phyloP scores from a whole-genome alignment of 257 asterid genomes.

The Craterostigma plantagineum region DNA sequence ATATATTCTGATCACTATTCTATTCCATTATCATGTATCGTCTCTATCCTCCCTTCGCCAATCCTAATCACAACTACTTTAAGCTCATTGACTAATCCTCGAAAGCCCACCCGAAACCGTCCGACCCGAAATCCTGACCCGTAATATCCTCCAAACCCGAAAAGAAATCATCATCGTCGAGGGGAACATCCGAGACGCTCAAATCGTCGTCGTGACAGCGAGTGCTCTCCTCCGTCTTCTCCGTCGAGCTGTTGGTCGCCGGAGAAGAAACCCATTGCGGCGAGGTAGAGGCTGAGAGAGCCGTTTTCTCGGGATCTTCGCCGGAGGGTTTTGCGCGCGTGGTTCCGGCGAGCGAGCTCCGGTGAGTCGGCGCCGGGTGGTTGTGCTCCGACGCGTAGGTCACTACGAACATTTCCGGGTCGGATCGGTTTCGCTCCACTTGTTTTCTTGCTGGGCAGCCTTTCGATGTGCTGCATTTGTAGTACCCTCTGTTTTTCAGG shows the following conservation, averaged over 20 bases:
- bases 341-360: conserved; percentile 85
- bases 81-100: too few species aligned
- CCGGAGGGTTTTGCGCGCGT: conserved; percentile 39
- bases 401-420: conserved; percentile 78
- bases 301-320: conserved; percentile 22
- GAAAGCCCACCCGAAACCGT: too few species aligned
- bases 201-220: conserved; percentile 24
- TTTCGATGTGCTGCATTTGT: conserved; percentile 87
- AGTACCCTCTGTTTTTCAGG: conserved; percentile 58
- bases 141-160: conserved; percentile 61
- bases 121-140: background rate
- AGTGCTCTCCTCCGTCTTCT: conserved; percentile 22
- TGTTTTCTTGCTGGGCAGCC: conserved; percentile 87
- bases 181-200: conserved; percentile 20
- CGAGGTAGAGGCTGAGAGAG: conserved; percentile 20
- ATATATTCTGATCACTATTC: too few species aligned
- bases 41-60: too few species aligned
- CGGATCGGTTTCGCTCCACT: conserved; percentile 93
- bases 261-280: conserved; percentile 1
- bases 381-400: conserved; percentile 85
- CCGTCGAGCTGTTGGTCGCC: conserved; percentile 18
- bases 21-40: too few species aligned
- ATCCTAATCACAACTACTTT: too few species aligned
- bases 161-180: conserved; percentile 68
- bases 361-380: conserved; percentile 92